Evolutionary conservation across 1,284 basidiomycete genomes (phyloP).

Genomic region (Trichosporon sp.): DNA sequence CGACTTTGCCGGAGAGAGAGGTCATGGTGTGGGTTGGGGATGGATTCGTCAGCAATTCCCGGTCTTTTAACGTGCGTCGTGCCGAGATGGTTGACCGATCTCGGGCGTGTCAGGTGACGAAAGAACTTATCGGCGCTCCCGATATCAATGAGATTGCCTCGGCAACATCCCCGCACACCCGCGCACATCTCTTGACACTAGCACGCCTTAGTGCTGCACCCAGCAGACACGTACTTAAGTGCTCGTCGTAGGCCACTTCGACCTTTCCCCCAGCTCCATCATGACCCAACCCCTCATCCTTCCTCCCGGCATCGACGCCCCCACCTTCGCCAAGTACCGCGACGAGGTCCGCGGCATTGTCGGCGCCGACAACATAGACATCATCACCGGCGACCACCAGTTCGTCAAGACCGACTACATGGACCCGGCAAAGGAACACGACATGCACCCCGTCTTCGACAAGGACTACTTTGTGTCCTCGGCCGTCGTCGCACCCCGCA

Average conservation of each 20-base stretch:
- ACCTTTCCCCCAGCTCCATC: neutral
- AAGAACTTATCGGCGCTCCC: neutral
- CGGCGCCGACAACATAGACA: constrained; percentile 23
- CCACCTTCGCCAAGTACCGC: constrained; percentile 19
- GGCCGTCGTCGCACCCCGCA: constrained; percentile 23
- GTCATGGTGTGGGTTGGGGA: constrained; percentile 4
- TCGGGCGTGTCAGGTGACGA: neutral
- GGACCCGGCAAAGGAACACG: constrained; percentile 28
- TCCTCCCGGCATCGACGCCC: constrained; percentile 21
- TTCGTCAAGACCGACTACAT: constrained; percentile 27
- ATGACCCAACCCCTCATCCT: constrained; percentile 21
- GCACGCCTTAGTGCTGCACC: no score
- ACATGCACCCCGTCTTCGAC: constrained; percentile 27
- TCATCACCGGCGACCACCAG: constrained; percentile 24
- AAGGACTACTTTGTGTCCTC: constrained; percentile 29
- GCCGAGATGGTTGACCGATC: neutral
- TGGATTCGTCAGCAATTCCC: neutral
- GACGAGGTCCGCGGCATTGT: constrained; percentile 18
- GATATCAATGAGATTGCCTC: neutral
- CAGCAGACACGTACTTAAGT: neutral
- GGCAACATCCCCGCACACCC: neutral
- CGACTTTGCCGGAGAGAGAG: constrained; percentile 25
- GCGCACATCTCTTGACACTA: no score
- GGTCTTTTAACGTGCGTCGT: neutral
- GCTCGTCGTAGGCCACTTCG: no score